These are phyloP conservation scores for Amylostereum chailletii DNA, from an alignment of 1,284 basidiomycete species.

Conservation along the genomic window DNA sequence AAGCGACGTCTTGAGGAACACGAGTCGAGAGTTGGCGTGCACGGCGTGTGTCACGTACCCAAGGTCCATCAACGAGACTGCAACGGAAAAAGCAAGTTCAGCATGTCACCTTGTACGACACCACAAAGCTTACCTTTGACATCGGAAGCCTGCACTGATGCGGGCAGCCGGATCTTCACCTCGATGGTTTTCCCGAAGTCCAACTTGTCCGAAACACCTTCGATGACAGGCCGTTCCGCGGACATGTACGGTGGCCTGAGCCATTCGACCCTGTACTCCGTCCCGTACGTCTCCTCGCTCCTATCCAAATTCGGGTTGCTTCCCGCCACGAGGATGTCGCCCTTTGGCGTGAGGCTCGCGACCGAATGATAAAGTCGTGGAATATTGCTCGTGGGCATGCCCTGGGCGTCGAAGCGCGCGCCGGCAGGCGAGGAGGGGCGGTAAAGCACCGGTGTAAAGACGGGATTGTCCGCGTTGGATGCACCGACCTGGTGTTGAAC, in stretches of 20 bases:
- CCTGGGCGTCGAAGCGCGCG: conserved; percentile 51
- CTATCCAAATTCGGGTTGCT: conserved; percentile 79
- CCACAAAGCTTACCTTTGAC: conserved; percentile 26
- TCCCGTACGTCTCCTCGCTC: conserved; percentile 59
- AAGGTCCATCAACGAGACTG: conserved; percentile 73
- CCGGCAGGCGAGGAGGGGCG: conserved; percentile 53
- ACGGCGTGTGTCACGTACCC: conserved; percentile 75
- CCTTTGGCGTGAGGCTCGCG: conserved; percentile 63
- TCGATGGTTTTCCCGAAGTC: conserved; percentile 35
- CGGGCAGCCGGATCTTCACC: conserved; percentile 31
- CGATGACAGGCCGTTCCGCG: conserved; percentile 43
- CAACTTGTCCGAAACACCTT: conserved; percentile 29
- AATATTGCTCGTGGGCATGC: conserved; percentile 62
- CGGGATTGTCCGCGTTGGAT: conserved; percentile 77
- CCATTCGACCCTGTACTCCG: conserved; percentile 79
- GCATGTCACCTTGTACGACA: neutral
- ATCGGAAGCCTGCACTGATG: conserved; percentile 13
- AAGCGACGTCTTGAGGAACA: conserved; percentile 42
- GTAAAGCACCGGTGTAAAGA: conserved; percentile 68
- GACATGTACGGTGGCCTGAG: conserved; percentile 64
- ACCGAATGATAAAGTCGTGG: conserved; percentile 81
- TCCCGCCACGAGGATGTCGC: conserved; percentile 69
- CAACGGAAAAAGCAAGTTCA: neutral
- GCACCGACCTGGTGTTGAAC: conserved; percentile 58
- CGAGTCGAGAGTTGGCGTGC: conserved; percentile 71